Evolutionary conservation across 257 asterid genomes (phyloP).

Genomic region (Datura wrightii): DNA sequence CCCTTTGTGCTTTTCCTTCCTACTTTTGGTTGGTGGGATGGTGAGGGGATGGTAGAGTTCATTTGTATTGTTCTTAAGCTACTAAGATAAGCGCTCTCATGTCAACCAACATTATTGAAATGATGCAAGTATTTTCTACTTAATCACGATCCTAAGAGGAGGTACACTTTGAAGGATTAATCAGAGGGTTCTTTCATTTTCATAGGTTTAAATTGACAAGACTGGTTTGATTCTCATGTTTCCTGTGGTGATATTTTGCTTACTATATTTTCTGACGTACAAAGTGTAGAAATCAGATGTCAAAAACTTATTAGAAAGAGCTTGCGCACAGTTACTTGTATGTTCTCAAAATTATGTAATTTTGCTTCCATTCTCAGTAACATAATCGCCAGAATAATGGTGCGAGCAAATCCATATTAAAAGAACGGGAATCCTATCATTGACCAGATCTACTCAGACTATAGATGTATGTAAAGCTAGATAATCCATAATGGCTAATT

Average conservation of each 20-base stretch:
- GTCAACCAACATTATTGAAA: neutral
- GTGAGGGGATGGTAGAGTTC: neutral
- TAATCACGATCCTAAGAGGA: neutral
- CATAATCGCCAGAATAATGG: neutral
- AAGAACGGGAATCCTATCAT: neutral
- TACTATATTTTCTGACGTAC: neutral
- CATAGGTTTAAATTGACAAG: neutral
- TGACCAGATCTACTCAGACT: conserved; percentile 6
- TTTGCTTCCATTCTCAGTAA: neutral
- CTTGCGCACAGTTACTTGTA: neutral
- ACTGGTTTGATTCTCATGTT: neutral
- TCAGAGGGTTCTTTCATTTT: neutral
- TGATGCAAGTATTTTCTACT: conserved; percentile 28
- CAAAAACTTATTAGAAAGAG: neutral
- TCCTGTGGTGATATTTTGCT: neutral
- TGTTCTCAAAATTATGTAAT: neutral
- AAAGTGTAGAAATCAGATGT: neutral
- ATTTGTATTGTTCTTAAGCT: neutral
- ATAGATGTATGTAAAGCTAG: neutral
- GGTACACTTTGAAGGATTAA: neutral
- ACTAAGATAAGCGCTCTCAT: neutral
- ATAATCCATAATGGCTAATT: neutral
- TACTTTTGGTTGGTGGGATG: neutral
- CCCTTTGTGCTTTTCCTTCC: neutral
- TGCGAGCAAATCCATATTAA: neutral